Conservation (phyloP, 2,329 filamentous ascomycete species). For the Fusarium sp. region DNA sequence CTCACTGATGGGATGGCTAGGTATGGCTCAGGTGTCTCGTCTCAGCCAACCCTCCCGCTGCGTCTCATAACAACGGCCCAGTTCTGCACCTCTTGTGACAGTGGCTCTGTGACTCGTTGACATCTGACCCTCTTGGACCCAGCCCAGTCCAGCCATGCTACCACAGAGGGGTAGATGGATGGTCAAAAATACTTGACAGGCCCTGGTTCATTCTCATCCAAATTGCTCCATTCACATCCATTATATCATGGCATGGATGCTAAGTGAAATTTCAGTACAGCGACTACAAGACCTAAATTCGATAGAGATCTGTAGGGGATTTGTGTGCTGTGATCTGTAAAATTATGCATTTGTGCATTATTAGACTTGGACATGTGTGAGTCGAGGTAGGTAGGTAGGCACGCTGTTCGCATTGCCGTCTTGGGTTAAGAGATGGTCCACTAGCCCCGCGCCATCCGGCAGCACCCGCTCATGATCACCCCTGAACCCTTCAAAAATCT, state of each 20-base stretch:
- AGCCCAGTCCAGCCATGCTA: constrained; percentile 6
- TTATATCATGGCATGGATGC: constrained; percentile 16
- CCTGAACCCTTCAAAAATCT: constrained; percentile 35
- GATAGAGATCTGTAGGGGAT: constrained; percentile 6
- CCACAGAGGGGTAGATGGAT: constrained; percentile 8
- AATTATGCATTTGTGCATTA: constrained; percentile 28
- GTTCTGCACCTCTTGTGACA: constrained; percentile 38
- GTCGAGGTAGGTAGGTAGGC: constrained; percentile 7
- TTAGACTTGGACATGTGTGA: background rate
- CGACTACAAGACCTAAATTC: constrained; percentile 3
- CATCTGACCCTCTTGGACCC: constrained; percentile 37
- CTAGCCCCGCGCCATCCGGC: constrained; percentile 43
- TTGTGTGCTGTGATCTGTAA: constrained; percentile 3
- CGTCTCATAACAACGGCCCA: constrained; percentile 28
- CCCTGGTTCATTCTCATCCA: background rate
- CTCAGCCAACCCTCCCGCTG: constrained; percentile 28
- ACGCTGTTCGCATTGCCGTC: constrained; percentile 5
- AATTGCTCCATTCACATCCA: constrained; percentile 20
- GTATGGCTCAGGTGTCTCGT: constrained; percentile 23
- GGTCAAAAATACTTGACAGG: background rate
- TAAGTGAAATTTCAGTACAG: constrained; percentile 12
- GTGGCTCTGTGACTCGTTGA: constrained; percentile 39
- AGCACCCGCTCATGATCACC: constrained; percentile 39
- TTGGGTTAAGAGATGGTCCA: constrained; percentile 28
- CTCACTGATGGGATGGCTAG: background rate